These are phyloP conservation scores for Kodamaea lidongshanica DNA, from an alignment of 805 yeast genomes.

Conservation along the genomic window DNA sequence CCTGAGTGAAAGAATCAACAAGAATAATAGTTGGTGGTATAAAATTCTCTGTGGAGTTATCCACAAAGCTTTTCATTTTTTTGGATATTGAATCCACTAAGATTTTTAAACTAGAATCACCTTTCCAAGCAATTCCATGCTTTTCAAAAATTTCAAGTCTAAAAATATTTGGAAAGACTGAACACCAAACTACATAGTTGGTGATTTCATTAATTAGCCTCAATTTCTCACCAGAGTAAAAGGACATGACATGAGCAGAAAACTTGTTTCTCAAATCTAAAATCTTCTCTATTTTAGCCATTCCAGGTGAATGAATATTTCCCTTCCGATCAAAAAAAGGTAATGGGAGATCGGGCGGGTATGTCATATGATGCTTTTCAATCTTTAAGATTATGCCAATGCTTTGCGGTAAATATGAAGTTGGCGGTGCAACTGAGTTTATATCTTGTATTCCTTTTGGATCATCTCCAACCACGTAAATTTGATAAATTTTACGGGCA, in stretches of 20 bases:
- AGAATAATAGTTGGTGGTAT: too few species aligned
- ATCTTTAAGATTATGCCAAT: slow-evolving; percentile 23
- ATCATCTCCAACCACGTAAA: too few species aligned
- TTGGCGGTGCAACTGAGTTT: too few species aligned
- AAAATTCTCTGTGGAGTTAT: too few species aligned
- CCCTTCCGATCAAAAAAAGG: slow-evolving; percentile 40
- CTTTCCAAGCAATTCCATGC: slow-evolving; percentile 18
- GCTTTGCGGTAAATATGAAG: slow-evolving; percentile 2
- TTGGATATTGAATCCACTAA: slow-evolving; percentile 15
- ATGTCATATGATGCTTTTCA: slow-evolving; percentile 20
- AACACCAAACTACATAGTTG: slow-evolving; percentile 24
- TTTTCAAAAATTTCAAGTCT: slow-evolving; percentile 19
- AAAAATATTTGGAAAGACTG: slow-evolving; percentile 15
- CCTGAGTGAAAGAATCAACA: too few species aligned
- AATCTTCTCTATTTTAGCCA: slow-evolving; percentile 26
- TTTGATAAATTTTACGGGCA: too few species aligned
- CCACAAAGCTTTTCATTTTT: slow-evolving; percentile 15
- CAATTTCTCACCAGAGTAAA: slow-evolving; percentile 37
- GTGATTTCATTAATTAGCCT: slow-evolving; percentile 33
- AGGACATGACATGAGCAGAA: slow-evolving; percentile 31
- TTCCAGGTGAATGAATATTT: slow-evolving; percentile 31
- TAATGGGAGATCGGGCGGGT: slow-evolving; percentile 37
- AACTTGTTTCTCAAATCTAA: slow-evolving; percentile 33
- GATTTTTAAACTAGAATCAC: slow-evolving; percentile 1
- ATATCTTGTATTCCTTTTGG: too few species aligned